Base-by-base conservation (phyloP, 148 eudicot species). In the Diospyros kaki region DNA sequence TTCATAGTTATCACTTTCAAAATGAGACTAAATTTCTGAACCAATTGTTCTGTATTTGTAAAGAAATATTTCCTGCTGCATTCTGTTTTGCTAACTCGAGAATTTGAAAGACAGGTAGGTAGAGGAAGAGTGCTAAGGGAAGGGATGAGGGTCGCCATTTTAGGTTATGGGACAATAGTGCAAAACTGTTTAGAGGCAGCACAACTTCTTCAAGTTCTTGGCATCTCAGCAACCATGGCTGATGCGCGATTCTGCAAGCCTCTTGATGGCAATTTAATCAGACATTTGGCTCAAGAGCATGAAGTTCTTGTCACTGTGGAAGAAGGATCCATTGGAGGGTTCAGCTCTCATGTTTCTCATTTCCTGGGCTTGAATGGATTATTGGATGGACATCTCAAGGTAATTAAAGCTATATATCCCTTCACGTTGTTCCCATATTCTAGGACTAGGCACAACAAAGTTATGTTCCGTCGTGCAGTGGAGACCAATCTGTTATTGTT, bases 211-310 rank as follows among this genome's bases (percentile, higher is more conserved):
- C 42, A 78, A 58, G 38, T 4, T 40, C 52, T 66, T 39, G 82
- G 77, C 53, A 55, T 84, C 17, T 45, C 60, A 28, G 11, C 68
- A 6, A 84, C 82, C 1, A 80, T 84, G 61, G 87, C 80, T 0
- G 87, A 84, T 81, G 87, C 87, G 9, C 66, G 84, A 41, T 84
- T 84, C 58, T 84, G 87, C 80, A 84, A 84, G 71, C 87, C 87
- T 18, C 78, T 84, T 28, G 87, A 81, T 76, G 80, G 78, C 11
- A 76, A 64, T 58, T 38, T 84, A 69, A 78, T 84, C 6, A 72
- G 78, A 56, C 56, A 61, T 17, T 53, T 84, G 46, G 87, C 66
- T 12, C 55, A 72, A 40, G 73, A 78, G 28, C 84, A 84, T 44
- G 87, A 84, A 64, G 73, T 84, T 41, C 77, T 84, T 0, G 73